Conservation (phyloP, 2,329 filamentous ascomycete species). For the Exserohilum rostratum region DNA sequence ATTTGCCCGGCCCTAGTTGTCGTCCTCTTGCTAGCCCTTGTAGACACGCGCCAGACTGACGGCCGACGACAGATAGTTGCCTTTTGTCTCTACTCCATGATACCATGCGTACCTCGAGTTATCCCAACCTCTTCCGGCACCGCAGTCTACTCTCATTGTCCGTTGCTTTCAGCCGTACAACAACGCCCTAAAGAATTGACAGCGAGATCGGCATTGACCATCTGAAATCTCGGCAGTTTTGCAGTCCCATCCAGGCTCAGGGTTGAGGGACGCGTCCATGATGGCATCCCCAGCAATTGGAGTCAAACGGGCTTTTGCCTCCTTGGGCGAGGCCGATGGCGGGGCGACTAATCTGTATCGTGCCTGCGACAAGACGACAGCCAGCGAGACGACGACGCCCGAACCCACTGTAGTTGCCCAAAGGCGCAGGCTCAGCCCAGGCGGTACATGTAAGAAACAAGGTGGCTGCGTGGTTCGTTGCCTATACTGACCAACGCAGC, state of each 20-base stretch:
- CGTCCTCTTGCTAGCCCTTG: neutral
- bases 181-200: neutral
- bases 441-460: constrained; percentile 19
- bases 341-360: constrained; percentile 10
- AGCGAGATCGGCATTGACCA: neutral
- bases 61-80: neutral
- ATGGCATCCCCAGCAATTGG: constrained; percentile 8
- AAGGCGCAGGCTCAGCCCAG: constrained; percentile 14
- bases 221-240: neutral
- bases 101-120: constrained; percentile 10
- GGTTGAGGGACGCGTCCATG: neutral
- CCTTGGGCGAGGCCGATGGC: constrained; percentile 7
- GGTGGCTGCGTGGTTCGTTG: neutral
- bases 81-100: neutral
- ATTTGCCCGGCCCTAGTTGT: constrained; percentile 2
- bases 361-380: constrained; percentile 3
- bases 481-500: constrained; percentile 21
- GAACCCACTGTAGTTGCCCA: constrained; percentile 3
- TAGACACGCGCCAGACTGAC: constrained; percentile 10
- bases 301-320: constrained; percentile 13
- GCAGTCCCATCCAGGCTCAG: neutral
- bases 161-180: neutral
- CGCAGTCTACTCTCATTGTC: constrained; percentile 1
- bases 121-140: neutral
- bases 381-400: constrained; percentile 2